phyloP scores from a whole-genome alignment of 2,329 filamentous ascomycete genomes.

The Allantophomopsis cytisporea region DNA sequence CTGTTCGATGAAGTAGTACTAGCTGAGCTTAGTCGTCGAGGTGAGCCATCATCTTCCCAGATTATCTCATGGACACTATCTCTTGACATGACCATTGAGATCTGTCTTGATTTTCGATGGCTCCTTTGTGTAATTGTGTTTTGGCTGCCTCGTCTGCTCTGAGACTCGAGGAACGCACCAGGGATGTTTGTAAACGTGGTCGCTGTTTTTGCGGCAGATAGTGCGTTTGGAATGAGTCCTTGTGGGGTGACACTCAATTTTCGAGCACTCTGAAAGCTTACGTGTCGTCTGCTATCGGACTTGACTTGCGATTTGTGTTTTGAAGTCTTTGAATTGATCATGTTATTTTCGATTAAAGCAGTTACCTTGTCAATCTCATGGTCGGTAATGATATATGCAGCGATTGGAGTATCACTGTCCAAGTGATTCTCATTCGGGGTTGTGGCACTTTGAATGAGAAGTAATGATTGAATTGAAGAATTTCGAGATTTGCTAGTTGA shows the following conservation, averaged over 20 bases:
- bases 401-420: slow-evolving; percentile 6
- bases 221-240: background rate
- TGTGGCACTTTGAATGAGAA: background rate
- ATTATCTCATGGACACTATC: slow-evolving; percentile 12
- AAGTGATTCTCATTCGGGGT: background rate
- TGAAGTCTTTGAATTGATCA: background rate
- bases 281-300: background rate
- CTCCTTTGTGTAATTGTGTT: too few relatives aligned
- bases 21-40: slow-evolving; percentile 1
- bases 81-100: slow-evolving; percentile 1
- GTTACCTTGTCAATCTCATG: background rate
- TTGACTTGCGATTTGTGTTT: background rate
- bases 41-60: slow-evolving; percentile 8
- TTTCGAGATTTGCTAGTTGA: too few relatives aligned
- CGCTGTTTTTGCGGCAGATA: background rate
- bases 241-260: background rate
- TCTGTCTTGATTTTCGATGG: background rate
- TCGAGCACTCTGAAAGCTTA: background rate
- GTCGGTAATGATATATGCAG: background rate
- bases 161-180: background rate
- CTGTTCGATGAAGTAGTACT: slow-evolving; percentile 1
- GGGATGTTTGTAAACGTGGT: background rate
- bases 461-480: too few relatives aligned
- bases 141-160: slow-evolving; percentile 2
- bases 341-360: background rate